Evolutionary conservation across 164 flowering plant genomes (phyloP).

Genomic region (Platanus orientalis): DNA sequence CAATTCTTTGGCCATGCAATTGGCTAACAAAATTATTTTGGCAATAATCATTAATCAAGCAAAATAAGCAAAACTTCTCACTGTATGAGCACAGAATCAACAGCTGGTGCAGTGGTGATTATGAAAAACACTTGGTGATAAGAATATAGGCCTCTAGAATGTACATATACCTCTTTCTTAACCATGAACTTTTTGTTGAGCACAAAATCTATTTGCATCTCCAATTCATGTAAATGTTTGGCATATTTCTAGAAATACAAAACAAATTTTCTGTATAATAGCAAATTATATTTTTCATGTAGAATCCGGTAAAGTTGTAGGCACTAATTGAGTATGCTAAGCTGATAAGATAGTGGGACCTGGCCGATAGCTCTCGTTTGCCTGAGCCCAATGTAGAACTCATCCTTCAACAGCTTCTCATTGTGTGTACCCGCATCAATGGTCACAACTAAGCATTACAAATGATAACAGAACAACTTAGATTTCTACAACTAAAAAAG

Average conservation of each 20-base stretch:
- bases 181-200: too few relatives aligned
- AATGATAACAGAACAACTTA: slow-evolving; percentile 1
- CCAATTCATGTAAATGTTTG: slow-evolving; percentile 75
- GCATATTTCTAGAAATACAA: slow-evolving; percentile 52
- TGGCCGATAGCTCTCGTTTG: slow-evolving; percentile 78
- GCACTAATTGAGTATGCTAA: neutral
- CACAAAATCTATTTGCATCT: too few relatives aligned
- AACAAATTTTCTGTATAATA: slow-evolving; percentile 9
- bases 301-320: neutral
- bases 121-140: too few relatives aligned
- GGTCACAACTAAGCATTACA: slow-evolving; percentile 83
- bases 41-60: too few relatives aligned
- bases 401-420: slow-evolving; percentile 66
- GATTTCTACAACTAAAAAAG: neutral
- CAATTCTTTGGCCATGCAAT: too few relatives aligned
- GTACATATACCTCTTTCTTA: too few relatives aligned
- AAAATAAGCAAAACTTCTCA: too few relatives aligned
- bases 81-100: too few relatives aligned
- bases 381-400: slow-evolving; percentile 84
- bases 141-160: too few relatives aligned
- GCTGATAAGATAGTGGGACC: slow-evolving; percentile 27
- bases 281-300: neutral
- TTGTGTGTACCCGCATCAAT: slow-evolving; percentile 95
- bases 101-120: too few relatives aligned
- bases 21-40: too few relatives aligned